Evolutionary conservation across 345 rosid genomes (phyloP), one percentile per base, ranked within the genome.

Genomic region (Streptanthus diversifolius): DNA sequence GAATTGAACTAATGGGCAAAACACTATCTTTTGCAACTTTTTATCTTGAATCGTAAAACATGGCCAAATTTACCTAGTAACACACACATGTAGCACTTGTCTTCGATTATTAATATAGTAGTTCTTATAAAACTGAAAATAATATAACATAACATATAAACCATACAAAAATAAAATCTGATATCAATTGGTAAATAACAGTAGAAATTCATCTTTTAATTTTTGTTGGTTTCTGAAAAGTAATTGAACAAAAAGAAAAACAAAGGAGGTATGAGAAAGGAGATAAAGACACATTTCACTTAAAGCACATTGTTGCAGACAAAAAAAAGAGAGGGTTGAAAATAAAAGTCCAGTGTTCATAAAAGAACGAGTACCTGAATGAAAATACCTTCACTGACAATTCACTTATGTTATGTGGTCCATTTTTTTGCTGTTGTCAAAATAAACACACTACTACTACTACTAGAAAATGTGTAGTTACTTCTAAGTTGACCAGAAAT

Each of bases 281-380:
- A 70, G 80, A 76, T 70, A 76, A 76, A 70, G 80, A 76, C 80
- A 63, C 47, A 63, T 76, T 76, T 70, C 76, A 76, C 76, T 76
- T 63, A 76, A 76, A 70, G 76, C 66, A 69, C 49, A 76, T 63
- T 70, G 74, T 75, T 68, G 70, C 79, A 68, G 79, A 75, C 64
- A 74, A 43, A 68, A 43, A 68, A 54, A 75, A 68, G 58, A 68
- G 75, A 76, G 29, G 37, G 59, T 76, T 62, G 79, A 71, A 77
- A 57, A 64, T 22, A 55, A 55, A n/a, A n/a, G n/a, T n/a, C n/a
- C n/a, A n/a, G n/a, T n/a, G n/a, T n/a, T n/a, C n/a, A n/a, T n/a
- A n/a, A n/a, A n/a, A n/a, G n/a, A n/a, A n/a, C n/a, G n/a, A n/a
- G 79, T 75, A 69, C 70, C 75, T 62, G 74, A 76, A 55, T 68